Evolutionary conservation across 805 yeast species (phyloP), one percentile per base, ranked within the genome.

Genomic region (Starmerella geochares): DNA sequence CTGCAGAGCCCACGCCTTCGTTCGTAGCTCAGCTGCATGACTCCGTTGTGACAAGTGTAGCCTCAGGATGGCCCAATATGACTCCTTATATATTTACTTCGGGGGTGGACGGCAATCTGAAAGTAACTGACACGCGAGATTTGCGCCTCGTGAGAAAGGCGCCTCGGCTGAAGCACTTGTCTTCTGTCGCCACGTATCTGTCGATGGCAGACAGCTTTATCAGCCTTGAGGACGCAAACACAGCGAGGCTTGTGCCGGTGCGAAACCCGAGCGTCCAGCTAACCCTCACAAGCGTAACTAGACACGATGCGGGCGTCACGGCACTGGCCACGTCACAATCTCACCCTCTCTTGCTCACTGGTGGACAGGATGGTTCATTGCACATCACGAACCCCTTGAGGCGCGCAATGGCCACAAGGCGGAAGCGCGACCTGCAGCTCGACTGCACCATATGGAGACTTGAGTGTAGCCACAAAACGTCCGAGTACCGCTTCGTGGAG

Each of bases 331-430:
- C 70, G 0, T 73, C 79, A 0, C 54, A 58, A 11, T 37, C 65
- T 9, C 81, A 77, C 53, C 80, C 81, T 10, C 58, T 74, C 50
- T 46, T 71, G 1, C 55, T 75, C 10, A 58, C 71, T 7, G 80
- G 80, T 2, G 71, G 75, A 3, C 60, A 77, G 2, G 79, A 77
- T 58, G 81, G 81, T 1, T 59, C 63, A 1, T 54, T 77, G 1
- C 64, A 65, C 38, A 61, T 75, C 4, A 66, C 68, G 14, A 76
- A 75, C 51, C 46, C 69, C 4, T 61, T 68, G 2, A 67, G 67
- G 16, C 55, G 67, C 16, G 55, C 62, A 1, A 45, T 60, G 47
- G 57, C 59, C 2, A 57, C 60, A 1, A 50, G 58, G 29, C 51
- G 68, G 10, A 49, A 50, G 32, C 48, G 60, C 3, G 59, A 56